Evolutionary conservation across 805 yeast genomes (phyloP).

Genomic region (Metschnikowia corniflorae): DNA sequence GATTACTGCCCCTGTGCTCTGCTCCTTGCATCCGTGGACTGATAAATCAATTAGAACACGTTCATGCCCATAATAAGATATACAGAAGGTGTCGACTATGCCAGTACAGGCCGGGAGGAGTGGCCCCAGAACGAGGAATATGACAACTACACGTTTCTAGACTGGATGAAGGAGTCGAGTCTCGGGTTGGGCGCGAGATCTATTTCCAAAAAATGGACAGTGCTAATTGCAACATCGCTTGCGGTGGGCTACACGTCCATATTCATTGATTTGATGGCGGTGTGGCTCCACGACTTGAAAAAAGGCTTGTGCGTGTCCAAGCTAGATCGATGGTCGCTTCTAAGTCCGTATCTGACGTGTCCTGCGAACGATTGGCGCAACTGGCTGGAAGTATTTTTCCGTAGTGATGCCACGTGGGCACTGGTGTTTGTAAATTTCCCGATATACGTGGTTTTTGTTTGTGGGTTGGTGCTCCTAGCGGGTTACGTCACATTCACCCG

Average conservation of each 20-base stretch:
- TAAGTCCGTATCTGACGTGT: conserved; percentile 42
- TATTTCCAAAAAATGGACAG: conserved; percentile 43
- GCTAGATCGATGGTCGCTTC: conserved; percentile 37
- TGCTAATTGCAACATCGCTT: conserved; percentile 43
- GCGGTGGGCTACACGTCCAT: conserved; percentile 48
- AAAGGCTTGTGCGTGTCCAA: conserved; percentile 48
- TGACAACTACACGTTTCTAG: conserved; percentile 43
- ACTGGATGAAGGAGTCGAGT: conserved; percentile 49
- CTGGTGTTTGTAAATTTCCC: conserved; percentile 32
- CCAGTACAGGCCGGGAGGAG: conserved; percentile 6
- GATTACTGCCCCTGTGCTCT: no score
- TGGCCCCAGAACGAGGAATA: conserved; percentile 20
- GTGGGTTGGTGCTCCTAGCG: conserved; percentile 23
- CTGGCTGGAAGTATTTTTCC: conserved; percentile 32
- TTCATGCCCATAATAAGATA: conserved; percentile 11
- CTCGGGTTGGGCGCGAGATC: conserved; percentile 14
- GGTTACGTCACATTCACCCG: conserved; percentile 27
- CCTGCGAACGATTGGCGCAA: conserved; percentile 38
- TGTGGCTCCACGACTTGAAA: conserved; percentile 49
- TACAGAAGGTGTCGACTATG: conserved; percentile 3
- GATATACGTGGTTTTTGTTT: conserved; percentile 30
- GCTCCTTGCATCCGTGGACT: no score
- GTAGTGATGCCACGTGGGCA: conserved; percentile 14
- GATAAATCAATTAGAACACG: no score
- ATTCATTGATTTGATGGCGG: conserved; percentile 46